phyloP scores from a whole-genome alignment of 1,284 basidiomycete genomes.

The Cryptococcus sp. region DNA sequence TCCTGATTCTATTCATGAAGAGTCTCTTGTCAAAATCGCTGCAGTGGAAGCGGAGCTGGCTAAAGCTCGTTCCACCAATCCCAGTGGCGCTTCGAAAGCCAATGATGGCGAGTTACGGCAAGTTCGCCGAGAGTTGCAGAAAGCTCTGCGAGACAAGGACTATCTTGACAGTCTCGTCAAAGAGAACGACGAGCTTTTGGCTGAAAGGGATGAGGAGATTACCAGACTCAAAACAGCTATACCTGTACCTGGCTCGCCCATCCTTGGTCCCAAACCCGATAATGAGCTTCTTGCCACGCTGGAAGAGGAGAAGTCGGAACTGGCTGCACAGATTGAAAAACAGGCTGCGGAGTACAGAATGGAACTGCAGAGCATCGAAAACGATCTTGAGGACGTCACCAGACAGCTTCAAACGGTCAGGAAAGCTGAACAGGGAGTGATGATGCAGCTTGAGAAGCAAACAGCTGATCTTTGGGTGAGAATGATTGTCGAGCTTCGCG shows the following conservation, averaged over 20 bases:
- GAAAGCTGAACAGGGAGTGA: neutral
- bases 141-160: constrained; percentile 24
- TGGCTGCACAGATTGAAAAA: constrained; percentile 9
- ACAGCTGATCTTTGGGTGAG: constrained; percentile 19
- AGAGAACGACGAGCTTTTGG: constrained; percentile 27
- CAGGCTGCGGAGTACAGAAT: constrained; percentile 13
- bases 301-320: constrained; percentile 11
- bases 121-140: constrained; percentile 29
- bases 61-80: constrained; percentile 8
- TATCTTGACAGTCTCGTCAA: constrained; percentile 22
- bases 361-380: constrained; percentile 15
- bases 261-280: neutral
- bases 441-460: neutral
- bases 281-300: constrained; percentile 7
- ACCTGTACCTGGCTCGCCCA: constrained; percentile 22
- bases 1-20: neutral
- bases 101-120: constrained; percentile 15
- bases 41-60: constrained; percentile 24
- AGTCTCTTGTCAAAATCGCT: constrained; percentile 12
- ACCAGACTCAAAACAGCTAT: constrained; percentile 19
- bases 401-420: constrained; percentile 4
- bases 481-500: neutral
- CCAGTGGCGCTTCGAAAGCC: neutral
- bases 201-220: constrained; percentile 29
- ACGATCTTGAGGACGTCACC: constrained; percentile 10